These are phyloP conservation scores for Sclerospora graminicola DNA, from an alignment of 352 stramenopile species.

Conservation along the genomic window DNA sequence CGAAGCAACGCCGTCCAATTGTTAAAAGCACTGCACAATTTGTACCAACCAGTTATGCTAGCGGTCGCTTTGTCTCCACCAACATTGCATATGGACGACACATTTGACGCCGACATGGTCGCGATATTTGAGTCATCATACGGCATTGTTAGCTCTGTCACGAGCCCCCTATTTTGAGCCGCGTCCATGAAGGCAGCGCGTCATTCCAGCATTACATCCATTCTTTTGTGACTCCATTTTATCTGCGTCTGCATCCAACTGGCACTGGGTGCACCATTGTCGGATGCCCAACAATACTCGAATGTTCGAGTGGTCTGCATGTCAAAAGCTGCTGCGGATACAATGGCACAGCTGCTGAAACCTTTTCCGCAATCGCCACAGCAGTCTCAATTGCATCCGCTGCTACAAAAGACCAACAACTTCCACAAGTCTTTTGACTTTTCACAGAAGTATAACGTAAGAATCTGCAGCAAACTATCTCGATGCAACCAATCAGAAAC, in stretches of 20 bases:
- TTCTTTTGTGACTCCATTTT: constrained; percentile 70
- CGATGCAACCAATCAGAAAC: too few species aligned
- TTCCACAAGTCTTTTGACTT: constrained; percentile 72
- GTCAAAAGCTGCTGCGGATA: constrained; percentile 70
- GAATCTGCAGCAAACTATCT: too few species aligned
- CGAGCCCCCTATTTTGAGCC: constrained; percentile 44
- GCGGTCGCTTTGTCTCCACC: constrained; percentile 35
- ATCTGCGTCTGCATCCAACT: constrained; percentile 55
- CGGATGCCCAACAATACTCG: constrained; percentile 63
- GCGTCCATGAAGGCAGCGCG: constrained; percentile 62
- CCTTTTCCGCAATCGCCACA: constrained; percentile 54
- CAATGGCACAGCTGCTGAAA: constrained; percentile 41
- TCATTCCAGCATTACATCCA: constrained; percentile 78
- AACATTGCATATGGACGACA: constrained; percentile 24
- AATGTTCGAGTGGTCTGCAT: constrained; percentile 71
- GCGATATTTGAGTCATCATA: constrained; percentile 42
- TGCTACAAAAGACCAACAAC: constrained; percentile 74
- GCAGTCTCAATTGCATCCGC: constrained; percentile 73
- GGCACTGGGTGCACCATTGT: constrained; percentile 29
- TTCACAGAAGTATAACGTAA: too few species aligned
- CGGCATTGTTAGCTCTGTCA: constrained; percentile 63
- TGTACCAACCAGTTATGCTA: constrained; percentile 65
- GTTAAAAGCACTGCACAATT: constrained; percentile 37
- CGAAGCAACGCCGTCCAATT: constrained; percentile 48
- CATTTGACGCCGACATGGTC: constrained; percentile 18